Conservation (phyloP, 2,329 filamentous ascomycete species). For the Trichoderma citrinoviride region DNA sequence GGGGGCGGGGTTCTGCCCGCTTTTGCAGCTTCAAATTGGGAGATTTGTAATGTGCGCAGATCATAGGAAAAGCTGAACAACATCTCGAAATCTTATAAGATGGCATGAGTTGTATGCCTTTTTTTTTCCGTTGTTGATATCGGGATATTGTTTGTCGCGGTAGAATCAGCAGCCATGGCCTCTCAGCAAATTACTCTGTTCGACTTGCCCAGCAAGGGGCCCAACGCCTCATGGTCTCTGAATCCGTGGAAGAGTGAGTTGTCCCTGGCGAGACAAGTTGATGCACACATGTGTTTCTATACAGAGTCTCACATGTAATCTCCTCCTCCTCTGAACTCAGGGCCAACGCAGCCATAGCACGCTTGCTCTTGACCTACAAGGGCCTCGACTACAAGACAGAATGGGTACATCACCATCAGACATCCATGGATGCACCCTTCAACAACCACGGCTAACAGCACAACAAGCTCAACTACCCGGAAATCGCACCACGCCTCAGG, state of each 20-base stretch:
- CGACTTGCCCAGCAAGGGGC: constrained; percentile 57
- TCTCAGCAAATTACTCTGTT: constrained; percentile 51
- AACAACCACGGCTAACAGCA: background rate
- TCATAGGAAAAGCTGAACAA: no score
- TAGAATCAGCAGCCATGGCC: constrained; percentile 30
- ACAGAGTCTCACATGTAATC: no score
- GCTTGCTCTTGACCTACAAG: constrained; percentile 67
- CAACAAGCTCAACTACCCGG: constrained; percentile 59
- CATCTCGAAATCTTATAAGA: no score
- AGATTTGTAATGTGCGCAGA: no score
- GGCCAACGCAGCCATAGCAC: constrained; percentile 43
- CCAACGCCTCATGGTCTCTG: constrained; percentile 56
- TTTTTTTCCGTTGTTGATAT: no score
- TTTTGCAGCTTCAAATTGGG: no score
- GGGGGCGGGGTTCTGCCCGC: no score
- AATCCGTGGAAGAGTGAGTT: constrained; percentile 62
- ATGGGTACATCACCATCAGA: constrained; percentile 45
- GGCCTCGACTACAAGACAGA: constrained; percentile 63
- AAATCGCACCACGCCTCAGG: constrained; percentile 56
- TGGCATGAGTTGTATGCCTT: no score
- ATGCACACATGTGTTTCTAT: no score
- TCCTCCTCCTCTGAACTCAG: background rate
- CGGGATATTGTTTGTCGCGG: no score
- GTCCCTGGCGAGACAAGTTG: no score
- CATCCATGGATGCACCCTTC: background rate